These are phyloP conservation scores for Leptosphaerulina australis DNA, from an alignment of 2,329 filamentous ascomycete species.

Conservation along the genomic window DNA sequence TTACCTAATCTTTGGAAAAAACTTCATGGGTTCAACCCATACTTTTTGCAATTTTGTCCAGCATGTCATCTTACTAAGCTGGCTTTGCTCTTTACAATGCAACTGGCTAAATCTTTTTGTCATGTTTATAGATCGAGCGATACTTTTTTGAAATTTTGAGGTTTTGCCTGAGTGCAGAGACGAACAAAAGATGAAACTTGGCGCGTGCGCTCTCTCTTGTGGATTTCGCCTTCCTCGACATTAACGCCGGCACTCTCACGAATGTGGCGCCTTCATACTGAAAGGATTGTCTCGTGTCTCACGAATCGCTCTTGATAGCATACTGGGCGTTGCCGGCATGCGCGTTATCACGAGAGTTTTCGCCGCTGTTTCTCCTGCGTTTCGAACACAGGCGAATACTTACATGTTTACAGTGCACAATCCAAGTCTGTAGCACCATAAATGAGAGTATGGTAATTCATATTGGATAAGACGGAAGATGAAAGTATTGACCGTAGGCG, in stretches of 20 bases:
- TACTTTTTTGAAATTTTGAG: slow-evolving; percentile 4
- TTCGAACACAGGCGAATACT: background rate
- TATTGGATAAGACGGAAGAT: too few relatives aligned
- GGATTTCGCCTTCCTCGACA: background rate
- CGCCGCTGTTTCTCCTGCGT: slow-evolving; percentile 3
- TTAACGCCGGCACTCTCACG: background rate
- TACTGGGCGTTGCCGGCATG: background rate
- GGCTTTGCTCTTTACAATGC: background rate
- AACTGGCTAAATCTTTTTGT: background rate
- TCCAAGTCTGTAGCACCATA: background rate
- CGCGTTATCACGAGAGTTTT: slow-evolving; percentile 1
- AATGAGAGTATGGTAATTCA: too few relatives aligned
- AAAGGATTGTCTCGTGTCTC: background rate
- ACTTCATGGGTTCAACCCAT: slow-evolving; percentile 52
- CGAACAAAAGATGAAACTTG: background rate
- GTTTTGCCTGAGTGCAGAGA: background rate
- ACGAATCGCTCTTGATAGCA: background rate
- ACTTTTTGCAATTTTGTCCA: slow-evolving; percentile 35
- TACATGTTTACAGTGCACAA: background rate
- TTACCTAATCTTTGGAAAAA: slow-evolving; percentile 64
- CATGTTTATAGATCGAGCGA: background rate
- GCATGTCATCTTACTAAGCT: background rate
- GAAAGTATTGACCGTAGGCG: too few relatives aligned
- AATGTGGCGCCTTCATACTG: too few relatives aligned
- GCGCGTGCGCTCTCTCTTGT: too few relatives aligned